Evolutionary conservation across 208 protist genomes (phyloP), one percentile per base, ranked within the genome.

Genomic region (Novymonas esmeraldas): DNA sequence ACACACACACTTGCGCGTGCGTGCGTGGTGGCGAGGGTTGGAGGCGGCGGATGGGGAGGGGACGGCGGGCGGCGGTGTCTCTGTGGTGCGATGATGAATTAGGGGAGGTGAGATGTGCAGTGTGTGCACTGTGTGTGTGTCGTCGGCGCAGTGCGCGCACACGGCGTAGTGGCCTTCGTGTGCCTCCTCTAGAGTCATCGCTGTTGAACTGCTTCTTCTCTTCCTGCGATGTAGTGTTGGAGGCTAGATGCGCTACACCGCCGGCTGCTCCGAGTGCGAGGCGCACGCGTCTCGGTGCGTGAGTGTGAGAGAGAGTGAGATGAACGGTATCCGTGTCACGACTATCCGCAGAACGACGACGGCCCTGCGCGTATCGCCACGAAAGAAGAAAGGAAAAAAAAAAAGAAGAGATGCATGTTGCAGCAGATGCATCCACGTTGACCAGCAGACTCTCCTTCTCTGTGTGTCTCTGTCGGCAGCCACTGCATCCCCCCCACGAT

Each of bases 111-210:
- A 70, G 64, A 69, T 34, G 9, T 31, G 28, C 6, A 0, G n/a
- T 55, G 36, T 45, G 31, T 31, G 61, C 6, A 24, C 6, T 51
- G 9, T 51, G 2, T 29, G 46, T 34, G 26, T 33, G 14, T n/a
- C 18, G 13, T 9, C 22, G 42, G 42, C 42, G 42, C n/a, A 4
- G 6, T 26, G n/a, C 44, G 3, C 16, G 9, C 49, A 18, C 26
- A n/a, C n/a, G n/a, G n/a, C 16, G 20, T 34, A 14, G 3, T 18
- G 22, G 26, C 6, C n/a, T n/a, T n/a, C 20, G 26, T 11, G 20
- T 33, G 66, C 66, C 66, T 51, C 64, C 54, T 59, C 38, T 72
- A 72, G 66, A 72, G 66, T 72, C 66, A 64, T 72, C 57, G 66
- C 26, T 57, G 66, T 57, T 59, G 57, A 72, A 50, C 56, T 24